Evolutionary conservation across 2,329 filamentous ascomycete genomes (phyloP).

Genomic region (Colletotrichum theobromicola): DNA sequence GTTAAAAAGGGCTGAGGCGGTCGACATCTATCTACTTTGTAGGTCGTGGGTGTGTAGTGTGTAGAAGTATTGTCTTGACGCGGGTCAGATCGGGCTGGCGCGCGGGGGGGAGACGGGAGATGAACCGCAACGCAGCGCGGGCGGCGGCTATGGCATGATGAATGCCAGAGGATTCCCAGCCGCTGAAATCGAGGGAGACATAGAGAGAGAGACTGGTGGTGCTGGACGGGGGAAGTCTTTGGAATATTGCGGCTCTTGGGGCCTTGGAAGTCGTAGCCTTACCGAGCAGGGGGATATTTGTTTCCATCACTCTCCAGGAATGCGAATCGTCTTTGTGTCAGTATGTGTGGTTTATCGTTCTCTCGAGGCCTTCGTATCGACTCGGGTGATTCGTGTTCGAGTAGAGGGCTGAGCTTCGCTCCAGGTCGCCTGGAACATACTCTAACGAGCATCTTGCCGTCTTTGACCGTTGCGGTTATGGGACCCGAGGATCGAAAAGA

Average conservation of each 20-base stretch:
- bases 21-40: background rate
- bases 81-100: background rate
- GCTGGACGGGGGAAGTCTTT: background rate
- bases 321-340: background rate
- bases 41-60: background rate
- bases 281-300: background rate
- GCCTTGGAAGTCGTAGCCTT: background rate
- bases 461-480: background rate
- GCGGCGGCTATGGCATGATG: background rate
- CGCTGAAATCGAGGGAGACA: background rate
- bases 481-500: background rate
- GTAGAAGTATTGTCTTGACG: background rate
- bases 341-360: background rate
- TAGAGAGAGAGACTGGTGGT: background rate
- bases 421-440: background rate
- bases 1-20: background rate
- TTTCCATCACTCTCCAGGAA: background rate
- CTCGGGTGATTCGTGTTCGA: background rate
- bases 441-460: background rate
- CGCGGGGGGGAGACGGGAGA: background rate
- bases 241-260: background rate
- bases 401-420: background rate
- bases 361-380: background rate
- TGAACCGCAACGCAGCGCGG: background rate
- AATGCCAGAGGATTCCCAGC: background rate